Percentiles rank a stretch among this genome's conserved stretches.
Conservation (phyloP, 352 stramenopile genomes). For the Aphanomyces astaci region DNA sequence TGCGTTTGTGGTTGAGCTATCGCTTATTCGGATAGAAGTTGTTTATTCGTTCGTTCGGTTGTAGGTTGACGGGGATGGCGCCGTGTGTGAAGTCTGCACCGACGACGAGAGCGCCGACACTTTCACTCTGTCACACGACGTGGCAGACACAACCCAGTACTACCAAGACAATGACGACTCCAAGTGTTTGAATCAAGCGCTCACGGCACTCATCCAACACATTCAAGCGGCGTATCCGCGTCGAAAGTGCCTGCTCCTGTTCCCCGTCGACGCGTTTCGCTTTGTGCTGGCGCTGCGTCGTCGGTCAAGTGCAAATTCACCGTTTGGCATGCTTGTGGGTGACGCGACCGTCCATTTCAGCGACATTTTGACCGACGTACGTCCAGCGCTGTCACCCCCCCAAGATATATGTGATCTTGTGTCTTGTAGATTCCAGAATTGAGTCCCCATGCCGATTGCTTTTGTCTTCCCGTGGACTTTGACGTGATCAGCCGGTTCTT, state of each 20-base stretch:
- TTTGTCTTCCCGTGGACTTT: slow-evolving; percentile 74
- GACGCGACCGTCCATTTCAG: slow-evolving; percentile 58
- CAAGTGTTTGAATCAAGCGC: neutral
- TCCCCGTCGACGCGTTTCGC: slow-evolving; percentile 53
- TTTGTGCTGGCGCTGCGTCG: slow-evolving; percentile 40
- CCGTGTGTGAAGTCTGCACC: neutral
- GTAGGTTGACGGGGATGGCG: neutral
- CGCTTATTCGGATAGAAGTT: too few species aligned
- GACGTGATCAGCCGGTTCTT: slow-evolving; percentile 50
- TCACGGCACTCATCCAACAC: neutral
- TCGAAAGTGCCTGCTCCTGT: slow-evolving; percentile 38
- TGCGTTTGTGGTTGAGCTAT: slow-evolving; percentile 40
- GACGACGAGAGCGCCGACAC: neutral
- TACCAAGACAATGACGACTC: neutral
- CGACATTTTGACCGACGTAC: slow-evolving; percentile 38
- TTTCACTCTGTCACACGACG: neutral
- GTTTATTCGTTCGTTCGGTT: too few species aligned
- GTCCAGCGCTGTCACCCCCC: too few species aligned
- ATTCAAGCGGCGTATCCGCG: neutral
- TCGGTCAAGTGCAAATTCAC: slow-evolving; percentile 12
- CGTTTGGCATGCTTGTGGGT: slow-evolving; percentile 33
- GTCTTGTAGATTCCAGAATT: slow-evolving; percentile 65
- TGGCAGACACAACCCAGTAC: neutral
- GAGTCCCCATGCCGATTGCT: slow-evolving; percentile 70
- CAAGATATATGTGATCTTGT: too few species aligned